Evolutionary conservation across 139 green algal genomes (phyloP), one percentile per base, ranked within the genome.

Genomic region (Auxenochlorella pyrenoidosa): DNA sequence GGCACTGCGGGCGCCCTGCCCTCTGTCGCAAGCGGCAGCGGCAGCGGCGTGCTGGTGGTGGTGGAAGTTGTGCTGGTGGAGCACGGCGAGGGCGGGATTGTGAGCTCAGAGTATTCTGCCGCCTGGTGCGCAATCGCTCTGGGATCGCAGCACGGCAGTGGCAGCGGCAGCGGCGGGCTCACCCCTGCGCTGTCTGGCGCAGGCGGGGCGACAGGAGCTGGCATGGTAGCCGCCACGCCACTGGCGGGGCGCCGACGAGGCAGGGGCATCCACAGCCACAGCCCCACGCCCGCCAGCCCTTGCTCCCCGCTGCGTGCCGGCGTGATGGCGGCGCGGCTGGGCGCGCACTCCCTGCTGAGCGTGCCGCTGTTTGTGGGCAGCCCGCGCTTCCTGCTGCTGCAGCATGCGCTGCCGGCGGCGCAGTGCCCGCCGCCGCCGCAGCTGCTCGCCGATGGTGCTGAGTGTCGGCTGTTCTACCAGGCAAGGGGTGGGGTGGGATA

Each of bases 81-180:
- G 84, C 78, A 90, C 40, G 90, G 24, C 32, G 58, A 72, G 65
- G 92, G 90, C 47, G 91, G 92, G 12, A 82, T 94, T 28, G 73
- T 91, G 5, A 86, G 89, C 36, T 88, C 83, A 2, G 88, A 92
- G 79, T 93, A 92, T 83, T 93, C 89, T 18, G 85, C 93, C 8
- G 94, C 92, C 43, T 96, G 94, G 94, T 91, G 90, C 22, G 77
- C 91, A 82, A 87, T 96, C 75, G 92, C 91, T 30, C 88, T 95
- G 32, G 93, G 92, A 76, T n/a, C 83, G 83, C 89, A 91, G 6
- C n/a, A 71, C 28, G 47, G 15, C 76, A 60, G 41, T 41, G 38
- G 41, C 26, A 13, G 47, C 44, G 47, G 44, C 47, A 68, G 44
- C 76, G 2, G 44, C 13, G 34, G 8, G 71, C 71, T n/a, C 70